These are phyloP conservation scores for Pseudopyricularia cyperi DNA, from an alignment of 2,329 filamentous ascomycete genomes.

Conservation along the genomic window DNA sequence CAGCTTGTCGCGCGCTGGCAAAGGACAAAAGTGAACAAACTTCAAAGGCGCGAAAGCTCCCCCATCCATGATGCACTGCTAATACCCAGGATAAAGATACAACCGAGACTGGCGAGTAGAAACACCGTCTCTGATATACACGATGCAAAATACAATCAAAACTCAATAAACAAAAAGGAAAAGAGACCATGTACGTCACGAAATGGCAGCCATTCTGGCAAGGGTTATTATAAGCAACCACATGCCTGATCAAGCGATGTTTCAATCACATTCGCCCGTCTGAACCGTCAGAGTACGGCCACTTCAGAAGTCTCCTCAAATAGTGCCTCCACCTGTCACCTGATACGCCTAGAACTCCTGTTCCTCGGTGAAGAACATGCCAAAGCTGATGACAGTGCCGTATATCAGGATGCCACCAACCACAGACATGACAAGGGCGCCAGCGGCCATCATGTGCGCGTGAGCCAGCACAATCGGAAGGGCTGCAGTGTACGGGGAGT, in stretches of 20 bases:
- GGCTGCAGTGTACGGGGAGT: slow-evolving; percentile 37
- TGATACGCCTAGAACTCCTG: slow-evolving; percentile 65
- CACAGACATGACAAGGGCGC: slow-evolving; percentile 93
- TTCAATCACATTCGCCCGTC: too few species aligned
- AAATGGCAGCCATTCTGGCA: not conserved
- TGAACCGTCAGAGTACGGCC: too few species aligned
- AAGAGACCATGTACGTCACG: not conserved
- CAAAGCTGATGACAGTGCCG: slow-evolving; percentile 94
- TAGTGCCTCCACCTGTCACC: not conserved
- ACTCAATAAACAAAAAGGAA: not conserved
- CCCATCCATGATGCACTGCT: not conserved
- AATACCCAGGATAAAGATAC: not conserved
- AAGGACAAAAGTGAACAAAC: not conserved
- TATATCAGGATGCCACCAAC: slow-evolving; percentile 89
- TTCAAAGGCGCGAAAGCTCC: not conserved
- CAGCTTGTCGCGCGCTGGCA: not conserved
- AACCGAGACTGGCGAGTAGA: not conserved
- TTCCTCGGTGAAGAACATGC: slow-evolving; percentile 96
- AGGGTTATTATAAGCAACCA: not conserved
- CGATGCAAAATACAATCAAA: not conserved
- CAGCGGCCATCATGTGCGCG: slow-evolving; percentile 64
- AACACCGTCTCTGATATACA: not conserved
- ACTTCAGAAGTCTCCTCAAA: too few species aligned
- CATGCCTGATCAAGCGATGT: not conserved
- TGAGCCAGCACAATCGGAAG: slow-evolving; percentile 82